Evolutionary conservation across 768 basidiomycete species (phyloP), one percentile per base, ranked within the genome.

Genomic region (Trametes gibbosa): DNA sequence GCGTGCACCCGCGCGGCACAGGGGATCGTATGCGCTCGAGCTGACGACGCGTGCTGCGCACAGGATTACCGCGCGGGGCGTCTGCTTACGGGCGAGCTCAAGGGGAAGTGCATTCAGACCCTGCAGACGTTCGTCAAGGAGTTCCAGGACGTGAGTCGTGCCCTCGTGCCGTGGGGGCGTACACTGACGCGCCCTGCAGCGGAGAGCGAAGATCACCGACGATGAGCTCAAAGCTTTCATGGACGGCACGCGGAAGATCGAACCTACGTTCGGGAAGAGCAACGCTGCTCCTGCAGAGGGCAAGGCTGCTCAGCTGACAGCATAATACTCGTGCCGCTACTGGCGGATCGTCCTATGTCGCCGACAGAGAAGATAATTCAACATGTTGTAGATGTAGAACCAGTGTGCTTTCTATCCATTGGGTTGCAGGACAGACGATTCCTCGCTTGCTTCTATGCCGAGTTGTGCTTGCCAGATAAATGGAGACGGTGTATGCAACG

Each of bases 11-110:
- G 3, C 6, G 4, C 10, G 7, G 5, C 32, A 32, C n/a, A 9
- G 6, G 42, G 29, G 29, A 10, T 32, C 29, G 29, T 19, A 19
- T 24, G 23, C 21, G 50, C 23, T 8, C 17, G 17, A 25, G n/a
- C 25, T 12, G 14, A 8, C 37, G 27, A 19, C 45, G 4, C 35
- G 7, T 29, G 42, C 34, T 52, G 16, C 27, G 17, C 61, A 23
- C 63, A 98, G 95, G 95, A 96, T 51, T 99, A 99, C 73, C 88
- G 94, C 19, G 82, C 90, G 17, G 97, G 97, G 0, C 82, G 79
- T 37, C 70, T 99, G 53, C 79, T 97, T 51, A 97, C 95, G 0
- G 93, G 93, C 5, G 87, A 98, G 71, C 76, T 99, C 66, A 99
- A 99, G 76, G 86, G 85, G 13, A 84, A 78, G 71, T 96, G 93